Evolutionary conservation across 345 rosid genomes (phyloP), one percentile per base, ranked within the genome.

Genomic region (Aethionema arabicum): DNA sequence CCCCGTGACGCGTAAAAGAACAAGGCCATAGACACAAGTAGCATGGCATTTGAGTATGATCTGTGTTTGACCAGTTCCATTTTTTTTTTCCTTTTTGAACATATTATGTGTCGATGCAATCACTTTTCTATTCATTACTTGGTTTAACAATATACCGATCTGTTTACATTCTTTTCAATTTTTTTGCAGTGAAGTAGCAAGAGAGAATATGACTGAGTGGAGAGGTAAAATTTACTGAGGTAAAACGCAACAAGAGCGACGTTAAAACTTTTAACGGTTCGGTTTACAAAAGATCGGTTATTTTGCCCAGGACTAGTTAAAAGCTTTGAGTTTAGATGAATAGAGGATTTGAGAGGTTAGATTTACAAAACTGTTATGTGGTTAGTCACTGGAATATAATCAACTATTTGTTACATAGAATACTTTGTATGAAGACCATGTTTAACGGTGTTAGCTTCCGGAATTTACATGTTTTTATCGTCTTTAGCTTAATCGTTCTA

Each of bases 151-250:
- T 35, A 41, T 35, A 13, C 41, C 47, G 39, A 63, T 63, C 5
- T 9, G 3, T 46, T 55, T 33, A n/a, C 31, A 43, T 56, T 69
- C 51, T 12, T 46, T 39, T 59, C 11, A 21, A 0, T 7, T 51
- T 42, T 31, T 8, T 16, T 33, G 54, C 60, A 68, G 60, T 35
- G 33, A 43, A 43, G 40, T 51, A 49, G 41, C 58, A 56, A 47
- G 44, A 58, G 44, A 40, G 15, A 50, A 16, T 31, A 38, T 10
- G 62, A 39, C 57, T 4, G 36, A 47, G 32, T 65, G 50, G 7
- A 49, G 5, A 21, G 14, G 54, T 52, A 27, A 55, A 65, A 13
- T n/a, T n/a, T n/a, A n/a, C 32, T 32, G 44, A 59, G 57, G 3
- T 13, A 44, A 43, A 60, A 39, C 60, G 30, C 11, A n/a, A 51